A percentile compares a stretch with the other conserved stretches of the same genome.
phyloP scores from a whole-genome alignment of 176 grass and related monocot genomes.

The Phoenix roebelenii region DNA sequence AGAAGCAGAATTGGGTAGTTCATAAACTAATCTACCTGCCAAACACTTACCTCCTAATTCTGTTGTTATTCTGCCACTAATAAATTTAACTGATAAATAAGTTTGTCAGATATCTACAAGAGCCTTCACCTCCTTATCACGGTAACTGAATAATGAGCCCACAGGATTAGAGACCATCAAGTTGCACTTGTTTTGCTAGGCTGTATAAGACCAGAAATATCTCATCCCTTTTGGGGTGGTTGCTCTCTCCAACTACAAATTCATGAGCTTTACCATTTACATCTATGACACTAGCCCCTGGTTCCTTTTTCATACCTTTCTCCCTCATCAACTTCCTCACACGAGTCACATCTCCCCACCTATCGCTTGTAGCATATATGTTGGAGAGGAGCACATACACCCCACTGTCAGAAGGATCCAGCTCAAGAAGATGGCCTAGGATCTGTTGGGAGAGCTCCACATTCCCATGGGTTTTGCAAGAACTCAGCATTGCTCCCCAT shows the following conservation, averaged over 20 bases:
- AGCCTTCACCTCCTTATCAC: no score
- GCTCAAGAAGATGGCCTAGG: slow-evolving; percentile 28
- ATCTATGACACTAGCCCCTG: slow-evolving; percentile 34
- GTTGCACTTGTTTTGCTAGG: slow-evolving; percentile 29
- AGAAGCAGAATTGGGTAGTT: no score
- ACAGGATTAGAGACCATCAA: slow-evolving; percentile 19
- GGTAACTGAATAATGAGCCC: no score
- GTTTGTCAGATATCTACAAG: no score
- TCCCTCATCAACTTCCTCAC: slow-evolving; percentile 32
- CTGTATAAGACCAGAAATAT: slow-evolving; percentile 15
- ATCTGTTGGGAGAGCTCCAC: slow-evolving; percentile 31
- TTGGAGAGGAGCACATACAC: slow-evolving; percentile 47
- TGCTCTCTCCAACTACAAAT: slow-evolving; percentile 36
- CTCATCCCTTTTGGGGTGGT: slow-evolving; percentile 21
- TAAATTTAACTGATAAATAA: no score
- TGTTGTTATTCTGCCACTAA: no score
- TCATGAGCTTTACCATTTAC: slow-evolving; percentile 30
- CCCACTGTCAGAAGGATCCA: slow-evolving; percentile 26
- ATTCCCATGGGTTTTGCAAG: slow-evolving; percentile 34
- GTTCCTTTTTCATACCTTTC: slow-evolving; percentile 33
- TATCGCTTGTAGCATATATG: slow-evolving; percentile 25
- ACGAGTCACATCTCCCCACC: slow-evolving; percentile 34
- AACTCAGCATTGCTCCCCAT: slow-evolving; percentile 34
- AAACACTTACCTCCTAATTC: no score
- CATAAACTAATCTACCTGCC: no score